Conservation (phyloP, 2,329 filamentous ascomycete species). For the Ophiostoma ips region DNA sequence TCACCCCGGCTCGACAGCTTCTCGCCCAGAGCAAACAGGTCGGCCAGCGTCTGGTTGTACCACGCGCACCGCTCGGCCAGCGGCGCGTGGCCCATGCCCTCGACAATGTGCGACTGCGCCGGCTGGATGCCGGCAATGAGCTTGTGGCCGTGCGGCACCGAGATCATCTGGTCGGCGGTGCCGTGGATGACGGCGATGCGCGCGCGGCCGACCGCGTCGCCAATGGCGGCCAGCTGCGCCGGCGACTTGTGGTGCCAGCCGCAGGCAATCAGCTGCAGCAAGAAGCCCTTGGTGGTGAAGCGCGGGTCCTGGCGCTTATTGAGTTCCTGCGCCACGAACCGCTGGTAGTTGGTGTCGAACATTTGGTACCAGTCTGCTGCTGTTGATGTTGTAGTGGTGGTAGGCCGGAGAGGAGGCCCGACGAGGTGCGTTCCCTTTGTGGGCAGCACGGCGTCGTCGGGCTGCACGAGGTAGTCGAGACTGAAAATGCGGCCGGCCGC, state of each 20-base stretch:
- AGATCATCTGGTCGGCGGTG: slow-evolving; percentile 64
- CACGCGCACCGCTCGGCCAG: slow-evolving; percentile 56
- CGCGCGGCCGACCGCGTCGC: slow-evolving; percentile 53
- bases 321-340: slow-evolving; percentile 69
- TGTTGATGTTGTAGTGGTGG: not conserved
- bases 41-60: slow-evolving; percentile 51
- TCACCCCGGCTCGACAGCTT: no score
- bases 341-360: slow-evolving; percentile 67
- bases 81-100: slow-evolving; percentile 63
- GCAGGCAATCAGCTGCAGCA: slow-evolving; percentile 65
- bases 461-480: slow-evolving; percentile 43
- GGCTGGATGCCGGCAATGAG: slow-evolving; percentile 53
- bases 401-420: slow-evolving; percentile 6
- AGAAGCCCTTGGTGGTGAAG: slow-evolving; percentile 54
- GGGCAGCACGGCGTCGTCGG: slow-evolving; percentile 43
- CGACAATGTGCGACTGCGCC: slow-evolving; percentile 45
- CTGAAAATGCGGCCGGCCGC: slow-evolving; percentile 55
- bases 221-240: slow-evolving; percentile 51
- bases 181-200: slow-evolving; percentile 71
- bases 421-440: slow-evolving; percentile 14
- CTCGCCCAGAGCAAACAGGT: slow-evolving; percentile 38
- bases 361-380: slow-evolving; percentile 9
- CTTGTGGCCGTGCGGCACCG: slow-evolving; percentile 52
- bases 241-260: slow-evolving; percentile 66
- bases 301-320: slow-evolving; percentile 50